These are phyloP conservation scores for Pascua sp. DNA, from an alignment of 1,284 basidiomycete genomes.

Conservation along the genomic window DNA sequence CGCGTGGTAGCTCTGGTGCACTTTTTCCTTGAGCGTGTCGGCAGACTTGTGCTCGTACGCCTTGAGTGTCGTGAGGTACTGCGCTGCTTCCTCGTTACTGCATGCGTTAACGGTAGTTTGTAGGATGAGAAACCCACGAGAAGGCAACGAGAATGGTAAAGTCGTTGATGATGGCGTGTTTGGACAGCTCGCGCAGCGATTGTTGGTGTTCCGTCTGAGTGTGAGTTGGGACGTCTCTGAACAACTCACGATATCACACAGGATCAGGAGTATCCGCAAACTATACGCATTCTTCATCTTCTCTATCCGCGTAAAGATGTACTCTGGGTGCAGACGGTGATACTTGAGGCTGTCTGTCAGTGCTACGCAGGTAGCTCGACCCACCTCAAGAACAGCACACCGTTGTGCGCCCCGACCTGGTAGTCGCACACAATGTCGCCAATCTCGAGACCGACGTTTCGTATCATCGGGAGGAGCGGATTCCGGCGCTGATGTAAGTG, in stretches of 20 bases:
- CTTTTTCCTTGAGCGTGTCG: slow-evolving; percentile 86
- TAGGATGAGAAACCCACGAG: slow-evolving; percentile 60
- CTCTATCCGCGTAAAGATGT: slow-evolving; percentile 86
- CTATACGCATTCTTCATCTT: slow-evolving; percentile 77
- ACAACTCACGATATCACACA: slow-evolving; percentile 81
- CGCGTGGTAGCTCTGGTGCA: slow-evolving; percentile 81
- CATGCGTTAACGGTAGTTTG: background rate
- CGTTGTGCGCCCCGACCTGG: slow-evolving; percentile 91
- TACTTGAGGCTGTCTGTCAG: slow-evolving; percentile 71
- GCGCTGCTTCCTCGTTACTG: slow-evolving; percentile 84
- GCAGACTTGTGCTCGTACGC: slow-evolving; percentile 91
- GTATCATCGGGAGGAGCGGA: slow-evolving; percentile 75
- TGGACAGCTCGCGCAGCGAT: slow-evolving; percentile 86
- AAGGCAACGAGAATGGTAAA: slow-evolving; percentile 90
- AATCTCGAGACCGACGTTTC: slow-evolving; percentile 88
- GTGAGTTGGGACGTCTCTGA: background rate
- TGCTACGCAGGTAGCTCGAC: slow-evolving; percentile 12
- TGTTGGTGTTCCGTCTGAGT: slow-evolving; percentile 76
- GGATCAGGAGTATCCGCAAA: slow-evolving; percentile 79
- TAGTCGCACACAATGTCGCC: slow-evolving; percentile 91
- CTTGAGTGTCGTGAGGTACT: slow-evolving; percentile 88
- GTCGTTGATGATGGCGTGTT: slow-evolving; percentile 86
- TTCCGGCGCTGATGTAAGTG: slow-evolving; percentile 67
- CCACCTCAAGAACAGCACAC: slow-evolving; percentile 86
- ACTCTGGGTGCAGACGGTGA: slow-evolving; percentile 95